phyloP scores from a whole-genome alignment of 2,329 filamentous ascomycete genomes.

The Thelonectria blattea region DNA sequence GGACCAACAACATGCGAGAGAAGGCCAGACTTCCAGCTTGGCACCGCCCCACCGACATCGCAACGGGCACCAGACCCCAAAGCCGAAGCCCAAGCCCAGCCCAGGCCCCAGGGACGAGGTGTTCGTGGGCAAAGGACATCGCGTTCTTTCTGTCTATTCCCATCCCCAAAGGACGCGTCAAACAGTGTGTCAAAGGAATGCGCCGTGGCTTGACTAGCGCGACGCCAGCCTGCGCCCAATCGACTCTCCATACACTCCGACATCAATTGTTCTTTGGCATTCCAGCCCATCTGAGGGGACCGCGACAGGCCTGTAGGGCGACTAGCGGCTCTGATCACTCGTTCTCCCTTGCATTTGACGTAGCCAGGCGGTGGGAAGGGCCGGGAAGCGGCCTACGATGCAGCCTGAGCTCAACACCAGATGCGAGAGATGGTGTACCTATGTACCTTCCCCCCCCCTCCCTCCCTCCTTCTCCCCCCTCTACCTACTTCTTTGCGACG shows the following conservation, averaged over 20 bases:
- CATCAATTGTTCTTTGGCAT: slow-evolving; percentile 25
- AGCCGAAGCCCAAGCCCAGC: too few species aligned
- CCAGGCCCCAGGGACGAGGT: too few species aligned
- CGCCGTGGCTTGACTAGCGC: slow-evolving; percentile 31
- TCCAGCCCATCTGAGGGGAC: slow-evolving; percentile 30
- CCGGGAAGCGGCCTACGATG: slow-evolving; percentile 37
- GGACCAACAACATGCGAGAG: neutral
- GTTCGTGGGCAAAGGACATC: neutral
- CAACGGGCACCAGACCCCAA: slow-evolving; percentile 4
- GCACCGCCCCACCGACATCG: neutral
- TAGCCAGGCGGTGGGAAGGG: slow-evolving; percentile 27
- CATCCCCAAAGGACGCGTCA: slow-evolving; percentile 10
- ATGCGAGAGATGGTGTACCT: slow-evolving; percentile 28
- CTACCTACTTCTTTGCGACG: slow-evolving; percentile 14
- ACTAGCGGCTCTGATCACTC: slow-evolving; percentile 30
- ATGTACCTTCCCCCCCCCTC: neutral
- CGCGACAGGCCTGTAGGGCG: slow-evolving; percentile 20
- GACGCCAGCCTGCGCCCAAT: slow-evolving; percentile 31
- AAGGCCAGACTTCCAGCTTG: neutral
- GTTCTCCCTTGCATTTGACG: slow-evolving; percentile 20
- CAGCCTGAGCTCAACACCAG: slow-evolving; percentile 33
- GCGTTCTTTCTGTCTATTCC: slow-evolving; percentile 1
- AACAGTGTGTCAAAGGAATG: slow-evolving; percentile 33
- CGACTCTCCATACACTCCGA: slow-evolving; percentile 22
- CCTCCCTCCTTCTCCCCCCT: too few species aligned